Evolutionary conservation across 1,284 basidiomycete species (phyloP), one percentile per base, ranked within the genome.

Genomic region (Chiua sp.): DNA sequence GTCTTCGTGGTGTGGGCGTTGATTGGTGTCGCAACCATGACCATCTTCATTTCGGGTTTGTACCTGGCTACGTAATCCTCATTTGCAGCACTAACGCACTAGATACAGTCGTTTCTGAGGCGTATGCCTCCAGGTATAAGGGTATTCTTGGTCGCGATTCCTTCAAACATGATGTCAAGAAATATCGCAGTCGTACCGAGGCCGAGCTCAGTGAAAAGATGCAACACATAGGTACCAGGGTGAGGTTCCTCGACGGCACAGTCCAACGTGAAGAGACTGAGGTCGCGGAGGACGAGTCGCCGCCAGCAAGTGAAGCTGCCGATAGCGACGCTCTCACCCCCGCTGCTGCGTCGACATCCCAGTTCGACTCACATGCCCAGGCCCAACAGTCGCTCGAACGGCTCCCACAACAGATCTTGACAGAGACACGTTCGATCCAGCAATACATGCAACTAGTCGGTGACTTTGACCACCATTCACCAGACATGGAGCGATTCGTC

Each of bases 1-100:
- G 81, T 94, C 51, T 94, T 95, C 72, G 84, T 94, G 55, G 84
- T 88, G 11, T 94, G 93, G 93, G 89, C 91, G 0, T 74, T 95
- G 49, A 75, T 91, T 12, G 91, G 91, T 26, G 88, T 93, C 22
- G 90, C 82, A 2, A 85, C 89, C 1, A 85, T 93, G 82, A 91
- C 90, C 0, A 86, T 90, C 42, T 78, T 92, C 13, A 82, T 90
- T 59, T 87, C 89, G 11, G 83, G 90, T 88, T 59, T n/a, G 80
- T 61, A 47, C 55, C 30, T 2, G 4, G 23, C 22, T 37, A 3
- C 46, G 16, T 39, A 12, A 58, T 18, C 32, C 26, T 22, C 3
- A 20, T 28, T 44, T 1, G 30, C 20, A 16, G 8, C 20, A 39
- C 26, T 71, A 33, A 71, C 16, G 22, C 37, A 35, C 32, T n/a